Evolutionary conservation across 148 eudicot species (phyloP).

Genomic region (Suaeda aralocaspica): DNA sequence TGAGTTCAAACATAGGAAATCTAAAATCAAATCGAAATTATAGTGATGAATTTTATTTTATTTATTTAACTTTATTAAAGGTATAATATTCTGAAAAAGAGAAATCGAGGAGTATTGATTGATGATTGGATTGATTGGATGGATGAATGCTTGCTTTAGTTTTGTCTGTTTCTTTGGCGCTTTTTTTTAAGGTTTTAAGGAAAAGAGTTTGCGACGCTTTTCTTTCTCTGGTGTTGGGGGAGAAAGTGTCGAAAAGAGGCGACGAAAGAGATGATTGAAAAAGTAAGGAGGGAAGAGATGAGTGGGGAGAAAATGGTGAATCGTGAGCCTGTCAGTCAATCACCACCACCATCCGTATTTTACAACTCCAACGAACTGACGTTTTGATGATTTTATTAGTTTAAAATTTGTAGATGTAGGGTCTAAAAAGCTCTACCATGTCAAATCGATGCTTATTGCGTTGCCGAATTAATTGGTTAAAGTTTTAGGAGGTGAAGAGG

Average conservation of each 20-base stretch:
- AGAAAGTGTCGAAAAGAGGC: not conserved
- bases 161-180: conserved; percentile 1
- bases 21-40: not conserved
- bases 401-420: too few species aligned
- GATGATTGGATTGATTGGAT: not conserved
- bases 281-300: not conserved
- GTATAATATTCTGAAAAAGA: not conserved
- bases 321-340: conserved; percentile 4
- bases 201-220: not conserved
- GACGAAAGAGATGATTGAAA: conserved; percentile 5
- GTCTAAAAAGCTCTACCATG: too few species aligned
- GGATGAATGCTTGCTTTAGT: not conserved
- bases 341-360: conserved; percentile 3
- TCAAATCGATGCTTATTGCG: too few species aligned
- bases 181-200: conserved; percentile 5
- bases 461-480: too few species aligned
- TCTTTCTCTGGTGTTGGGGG: not conserved
- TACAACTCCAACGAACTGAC: not conserved
- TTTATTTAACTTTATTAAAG: not conserved
- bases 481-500: too few species aligned
- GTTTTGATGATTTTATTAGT: too few species aligned
- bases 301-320: not conserved
- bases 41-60: not conserved
- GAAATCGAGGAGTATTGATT: not conserved
- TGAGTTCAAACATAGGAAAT: not conserved